Base-by-base conservation (phyloP, 2,329 filamentous ascomycete genomes). In the Fulvia fulva region DNA sequence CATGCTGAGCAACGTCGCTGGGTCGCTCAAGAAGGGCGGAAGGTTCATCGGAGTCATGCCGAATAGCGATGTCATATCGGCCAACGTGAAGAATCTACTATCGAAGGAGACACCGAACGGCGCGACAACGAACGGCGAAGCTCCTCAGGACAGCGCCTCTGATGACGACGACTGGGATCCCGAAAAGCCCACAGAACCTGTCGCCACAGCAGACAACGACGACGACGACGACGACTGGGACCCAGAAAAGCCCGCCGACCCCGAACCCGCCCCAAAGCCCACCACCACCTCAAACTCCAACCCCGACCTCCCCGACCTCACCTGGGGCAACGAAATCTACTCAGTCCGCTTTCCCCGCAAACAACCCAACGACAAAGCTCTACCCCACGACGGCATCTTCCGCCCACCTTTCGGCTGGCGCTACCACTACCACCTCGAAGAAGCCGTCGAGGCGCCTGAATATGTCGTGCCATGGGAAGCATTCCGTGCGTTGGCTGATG, bases 401-500 rank as follows among this genome's bases (percentile, higher is more conserved):
- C 87, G 94, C 5, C 94, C 94, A 5, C 91, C 94, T 0, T 97
- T 91, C 71, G 94, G 93, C 51, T 97, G 94, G 92, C 96, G 94
- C 75, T 99, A 99, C 77, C 96, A 86, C 71, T 99, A 96, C 79
- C 96, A 91, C 74, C 85, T 99, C 57, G 87, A 94, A 68, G 94
- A 99, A 76, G 94, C 94, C 0, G 94, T 99, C 21, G 93, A 97
- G 73, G 90, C 96, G 7, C 93, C 94, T 2, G 94, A 99, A 77
- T 99, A 96, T 72, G 93, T 99, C 1, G 94, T 99, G 1, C 94
- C 94, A 0, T 99, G 94, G 93, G 92, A 96, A 73, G 92, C 91
- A 0, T 97, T 99, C 78, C 90, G 94, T 76, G 92, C 91, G 69
- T 79, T 97, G 68, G 94, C 94, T 19, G 92, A 97, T 72, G 92